Percentiles rank a stretch among this genome's conserved stretches.
These are phyloP conservation scores for Ramularia endophylla DNA, from an alignment of 2,329 filamentous ascomycete genomes.

Conservation along the genomic window DNA sequence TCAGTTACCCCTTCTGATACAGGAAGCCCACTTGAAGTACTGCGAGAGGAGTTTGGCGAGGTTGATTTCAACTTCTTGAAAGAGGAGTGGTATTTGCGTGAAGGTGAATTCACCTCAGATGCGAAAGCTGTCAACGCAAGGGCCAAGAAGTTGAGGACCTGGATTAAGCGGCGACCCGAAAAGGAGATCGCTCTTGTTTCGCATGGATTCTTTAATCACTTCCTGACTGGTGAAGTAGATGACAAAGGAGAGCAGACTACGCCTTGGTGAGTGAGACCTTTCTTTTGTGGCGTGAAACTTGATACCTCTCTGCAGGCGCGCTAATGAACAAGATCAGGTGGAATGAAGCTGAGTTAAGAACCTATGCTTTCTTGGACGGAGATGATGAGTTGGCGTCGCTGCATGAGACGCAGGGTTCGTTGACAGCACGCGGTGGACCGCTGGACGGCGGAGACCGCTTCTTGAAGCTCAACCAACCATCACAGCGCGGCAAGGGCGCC, in stretches of 20 bases:
- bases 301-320: too few relatives aligned
- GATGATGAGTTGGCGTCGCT: conserved; percentile 24
- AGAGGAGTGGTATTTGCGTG: conserved; percentile 23
- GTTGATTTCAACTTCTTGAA: conserved; percentile 25
- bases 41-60: conserved; percentile 18
- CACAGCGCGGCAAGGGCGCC: too few relatives aligned
- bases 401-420: conserved; percentile 23
- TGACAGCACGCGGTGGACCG: conserved; percentile 10
- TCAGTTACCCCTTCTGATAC: conserved; percentile 24
- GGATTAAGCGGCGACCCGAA: conserved; percentile 22
- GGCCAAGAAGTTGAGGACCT: conserved; percentile 22
- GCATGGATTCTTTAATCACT: conserved; percentile 29
- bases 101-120: conserved; percentile 24
- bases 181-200: conserved; percentile 26
- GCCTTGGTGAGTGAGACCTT: conserved; percentile 21
- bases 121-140: conserved; percentile 20
- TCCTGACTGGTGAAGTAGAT: conserved; percentile 24
- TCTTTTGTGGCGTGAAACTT: too few relatives aligned
- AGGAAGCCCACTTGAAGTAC: conserved; percentile 15
- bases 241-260: conserved; percentile 27
- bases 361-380: conserved; percentile 22
- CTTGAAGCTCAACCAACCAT: too few relatives aligned
- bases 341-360: conserved; percentile 27
- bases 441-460: conserved; percentile 1
- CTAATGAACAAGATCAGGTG: too few relatives aligned